A percentile compares a stretch with the other conserved stretches of the same genome.
These are phyloP conservation scores for Jaltomata sinuosa DNA, from an alignment of 257 asterid species.

Conservation along the genomic window DNA sequence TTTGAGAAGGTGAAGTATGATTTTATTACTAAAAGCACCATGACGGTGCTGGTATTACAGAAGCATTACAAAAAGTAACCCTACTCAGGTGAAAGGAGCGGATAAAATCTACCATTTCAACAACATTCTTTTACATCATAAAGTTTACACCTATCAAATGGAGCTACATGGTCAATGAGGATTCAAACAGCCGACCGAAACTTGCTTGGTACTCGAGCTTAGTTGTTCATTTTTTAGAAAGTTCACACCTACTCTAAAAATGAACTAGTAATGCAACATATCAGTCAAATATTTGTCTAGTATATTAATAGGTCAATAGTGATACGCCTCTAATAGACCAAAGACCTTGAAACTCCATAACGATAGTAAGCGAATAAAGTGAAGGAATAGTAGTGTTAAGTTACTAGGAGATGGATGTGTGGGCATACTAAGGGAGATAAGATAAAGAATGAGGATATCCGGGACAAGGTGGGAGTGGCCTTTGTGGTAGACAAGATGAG, in stretches of 20 bases:
- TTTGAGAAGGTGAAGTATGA: not conserved
- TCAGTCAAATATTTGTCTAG: not conserved
- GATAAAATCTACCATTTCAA: not conserved
- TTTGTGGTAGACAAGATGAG: too few species aligned
- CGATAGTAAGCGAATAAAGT: too few species aligned
- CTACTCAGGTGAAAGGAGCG: not conserved
- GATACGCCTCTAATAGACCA: not conserved
- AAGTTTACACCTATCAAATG: not conserved
- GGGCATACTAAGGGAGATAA: too few species aligned
- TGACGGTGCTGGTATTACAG: not conserved
- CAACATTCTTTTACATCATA: not conserved
- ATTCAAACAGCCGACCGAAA: not conserved
- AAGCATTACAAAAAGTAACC: not conserved
- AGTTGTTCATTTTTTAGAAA: not conserved
- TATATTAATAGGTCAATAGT: not conserved
- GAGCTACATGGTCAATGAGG: not conserved
- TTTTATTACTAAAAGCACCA: not conserved
- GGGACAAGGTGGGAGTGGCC: too few species aligned
- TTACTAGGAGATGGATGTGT: too few species aligned
- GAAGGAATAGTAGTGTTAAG: too few species aligned
- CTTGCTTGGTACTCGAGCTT: not conserved
- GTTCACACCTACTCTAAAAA: not conserved
- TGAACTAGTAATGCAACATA: not conserved
- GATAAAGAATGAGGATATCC: too few species aligned
- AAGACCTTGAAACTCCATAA: not conserved